These are phyloP conservation scores for Berberis thunbergii DNA, from an alignment of 164 flowering plant genomes.

Conservation along the genomic window DNA sequence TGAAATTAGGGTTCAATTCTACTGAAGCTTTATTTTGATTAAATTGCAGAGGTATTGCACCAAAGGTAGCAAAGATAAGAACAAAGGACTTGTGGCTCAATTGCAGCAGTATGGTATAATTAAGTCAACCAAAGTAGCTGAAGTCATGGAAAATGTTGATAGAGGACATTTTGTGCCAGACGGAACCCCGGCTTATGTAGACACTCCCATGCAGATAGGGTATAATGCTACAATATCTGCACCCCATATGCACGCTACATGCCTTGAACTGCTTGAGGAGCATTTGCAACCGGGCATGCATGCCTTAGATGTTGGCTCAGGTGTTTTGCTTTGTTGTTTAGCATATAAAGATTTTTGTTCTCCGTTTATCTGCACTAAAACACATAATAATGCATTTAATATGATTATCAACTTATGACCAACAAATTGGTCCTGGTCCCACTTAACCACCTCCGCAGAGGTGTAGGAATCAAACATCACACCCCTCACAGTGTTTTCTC, in stretches of 20 bases:
- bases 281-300: slow-evolving; percentile 90
- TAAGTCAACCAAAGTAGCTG: slow-evolving; percentile 61
- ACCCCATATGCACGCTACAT: slow-evolving; percentile 96
- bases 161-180: slow-evolving; percentile 79
- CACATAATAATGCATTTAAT: no score
- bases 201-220: slow-evolving; percentile 78
- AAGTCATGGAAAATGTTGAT: slow-evolving; percentile 76
- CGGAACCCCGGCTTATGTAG: slow-evolving; percentile 57
- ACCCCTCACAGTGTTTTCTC: no score
- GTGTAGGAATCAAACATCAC: no score
- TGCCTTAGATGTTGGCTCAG: slow-evolving; percentile 92
- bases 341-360: not conserved
- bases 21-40: slow-evolving; percentile 1
- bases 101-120: slow-evolving; percentile 59
- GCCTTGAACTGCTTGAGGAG: slow-evolving; percentile 75
- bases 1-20: not conserved
- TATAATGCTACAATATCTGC: slow-evolving; percentile 96
- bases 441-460: no score
- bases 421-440: no score
- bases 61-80: slow-evolving; percentile 34
- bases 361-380: not conserved
- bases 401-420: no score
- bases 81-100: slow-evolving; percentile 64
- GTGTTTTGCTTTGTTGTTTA: slow-evolving; percentile 20
- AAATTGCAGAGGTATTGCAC: slow-evolving; percentile 40